Evolutionary conservation across 768 basidiomycete species (phyloP).

Genomic region (Boletus vermiculosoides): DNA sequence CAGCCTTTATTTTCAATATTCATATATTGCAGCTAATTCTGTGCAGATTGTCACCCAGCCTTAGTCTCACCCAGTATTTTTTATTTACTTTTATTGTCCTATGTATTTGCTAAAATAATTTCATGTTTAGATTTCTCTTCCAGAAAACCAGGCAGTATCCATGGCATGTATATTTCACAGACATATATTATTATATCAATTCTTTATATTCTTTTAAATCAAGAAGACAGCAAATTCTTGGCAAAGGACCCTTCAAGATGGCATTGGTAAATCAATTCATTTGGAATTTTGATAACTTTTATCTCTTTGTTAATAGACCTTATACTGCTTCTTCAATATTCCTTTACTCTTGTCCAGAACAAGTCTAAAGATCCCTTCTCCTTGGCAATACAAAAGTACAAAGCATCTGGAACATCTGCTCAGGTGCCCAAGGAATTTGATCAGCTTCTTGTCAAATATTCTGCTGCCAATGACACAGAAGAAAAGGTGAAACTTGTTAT

Average conservation of each 20-base stretch:
- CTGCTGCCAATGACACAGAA: neutral
- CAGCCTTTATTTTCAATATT: neutral
- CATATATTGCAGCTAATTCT: neutral
- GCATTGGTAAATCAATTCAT: neutral
- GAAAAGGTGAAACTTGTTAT: neutral
- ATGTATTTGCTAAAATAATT: neutral
- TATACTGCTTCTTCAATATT: neutral
- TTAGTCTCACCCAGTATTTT: neutral
- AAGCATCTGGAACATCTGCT: neutral
- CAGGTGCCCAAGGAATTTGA: neutral
- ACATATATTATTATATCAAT: neutral
- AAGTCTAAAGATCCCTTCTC: neutral
- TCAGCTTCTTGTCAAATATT: neutral
- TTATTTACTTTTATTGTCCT: neutral
- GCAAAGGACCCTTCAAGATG: neutral
- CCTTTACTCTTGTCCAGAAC: neutral
- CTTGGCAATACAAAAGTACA: neutral
- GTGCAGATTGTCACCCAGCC: neutral
- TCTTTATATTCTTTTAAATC: neutral
- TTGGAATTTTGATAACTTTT: neutral
- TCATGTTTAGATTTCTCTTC: neutral
- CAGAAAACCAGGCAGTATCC: neutral
- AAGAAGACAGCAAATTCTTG: neutral
- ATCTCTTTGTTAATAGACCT: neutral
- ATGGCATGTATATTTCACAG: neutral